Percentiles rank a stretch among this genome's conserved stretches.
Evolutionary conservation across 495 filamentous ascomycete species (phyloP).

Genomic region (Neurospora africana): DNA sequence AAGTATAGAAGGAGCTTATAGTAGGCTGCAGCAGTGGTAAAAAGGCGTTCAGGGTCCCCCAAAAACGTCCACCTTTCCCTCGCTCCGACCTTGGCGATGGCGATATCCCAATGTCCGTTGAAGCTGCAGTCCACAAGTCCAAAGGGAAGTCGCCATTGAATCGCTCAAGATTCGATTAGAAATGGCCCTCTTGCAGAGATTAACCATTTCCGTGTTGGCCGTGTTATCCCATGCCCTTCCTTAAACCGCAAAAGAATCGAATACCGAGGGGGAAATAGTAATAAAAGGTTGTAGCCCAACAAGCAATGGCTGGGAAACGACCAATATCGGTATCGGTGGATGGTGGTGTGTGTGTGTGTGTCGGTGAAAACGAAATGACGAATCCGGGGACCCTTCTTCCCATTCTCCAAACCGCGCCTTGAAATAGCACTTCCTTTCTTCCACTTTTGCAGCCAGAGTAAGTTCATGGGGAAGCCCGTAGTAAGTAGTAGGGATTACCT

Average conservation of each 20-base stretch:
- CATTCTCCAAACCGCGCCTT: neutral
- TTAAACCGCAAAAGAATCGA: neutral
- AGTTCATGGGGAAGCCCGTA: neutral
- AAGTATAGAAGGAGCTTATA: neutral
- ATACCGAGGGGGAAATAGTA: neutral
- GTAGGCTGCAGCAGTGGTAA: neutral
- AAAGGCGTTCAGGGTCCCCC: neutral
- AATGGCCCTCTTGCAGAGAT: neutral
- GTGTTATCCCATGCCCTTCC: neutral
- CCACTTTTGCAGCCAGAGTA: neutral
- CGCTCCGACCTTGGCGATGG: neutral
- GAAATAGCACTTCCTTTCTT: neutral
- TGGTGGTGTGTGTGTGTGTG: neutral
- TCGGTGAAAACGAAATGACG: neutral
- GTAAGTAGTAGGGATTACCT: neutral
- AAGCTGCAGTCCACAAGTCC: neutral
- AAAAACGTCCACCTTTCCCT: neutral
- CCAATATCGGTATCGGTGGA: neutral
- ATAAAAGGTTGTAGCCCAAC: neutral
- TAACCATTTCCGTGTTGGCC: neutral
- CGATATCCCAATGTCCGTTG: neutral
- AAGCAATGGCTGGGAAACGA: neutral
- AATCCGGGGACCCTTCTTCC: neutral
- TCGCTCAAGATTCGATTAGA: neutral
- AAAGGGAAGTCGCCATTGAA: neutral